These are phyloP conservation scores for Beauveria pseudobassiana DNA, from an alignment of 2,329 filamentous ascomycete species.

Conservation along the genomic window DNA sequence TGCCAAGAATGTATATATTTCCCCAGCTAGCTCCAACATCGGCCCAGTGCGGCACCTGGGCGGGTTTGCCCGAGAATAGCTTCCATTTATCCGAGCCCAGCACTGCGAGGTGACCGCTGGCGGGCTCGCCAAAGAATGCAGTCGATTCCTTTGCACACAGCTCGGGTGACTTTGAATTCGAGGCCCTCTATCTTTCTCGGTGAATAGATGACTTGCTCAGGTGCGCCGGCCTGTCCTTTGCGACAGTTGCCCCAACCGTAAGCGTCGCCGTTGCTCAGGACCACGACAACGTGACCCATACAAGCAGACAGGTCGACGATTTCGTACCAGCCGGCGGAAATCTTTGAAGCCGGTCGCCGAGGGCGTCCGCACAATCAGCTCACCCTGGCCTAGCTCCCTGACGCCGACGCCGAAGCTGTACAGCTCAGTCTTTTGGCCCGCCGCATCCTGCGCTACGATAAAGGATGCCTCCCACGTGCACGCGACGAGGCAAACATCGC, in stretches of 20 bases:
- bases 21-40: constrained; percentile 77
- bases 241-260: constrained; percentile 86
- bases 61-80: constrained; percentile 51
- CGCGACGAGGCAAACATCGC: constrained; percentile 39
- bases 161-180: constrained; percentile 56
- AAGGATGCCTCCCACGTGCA: constrained; percentile 76
- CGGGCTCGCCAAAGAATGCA: constrained; percentile 53
- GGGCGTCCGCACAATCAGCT: constrained; percentile 40
- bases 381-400: constrained; percentile 64
- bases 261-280: constrained; percentile 67
- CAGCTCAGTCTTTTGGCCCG: constrained; percentile 39
- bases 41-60: constrained; percentile 48
- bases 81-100: constrained; percentile 72
- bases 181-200: constrained; percentile 55
- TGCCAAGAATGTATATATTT: constrained; percentile 62
- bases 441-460: constrained; percentile 42
- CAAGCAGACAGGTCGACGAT: constrained; percentile 62
- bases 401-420: constrained; percentile 58
- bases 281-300: constrained; percentile 68
- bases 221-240: constrained; percentile 72
- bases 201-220: constrained; percentile 42
- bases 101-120: constrained; percentile 53
- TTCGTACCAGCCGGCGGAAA: constrained; percentile 54
- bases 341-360: constrained; percentile 42
- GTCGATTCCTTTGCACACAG: constrained; percentile 82